Conservation (phyloP, 805 yeast genomes). For the Lachancea nothofagi region DNA sequence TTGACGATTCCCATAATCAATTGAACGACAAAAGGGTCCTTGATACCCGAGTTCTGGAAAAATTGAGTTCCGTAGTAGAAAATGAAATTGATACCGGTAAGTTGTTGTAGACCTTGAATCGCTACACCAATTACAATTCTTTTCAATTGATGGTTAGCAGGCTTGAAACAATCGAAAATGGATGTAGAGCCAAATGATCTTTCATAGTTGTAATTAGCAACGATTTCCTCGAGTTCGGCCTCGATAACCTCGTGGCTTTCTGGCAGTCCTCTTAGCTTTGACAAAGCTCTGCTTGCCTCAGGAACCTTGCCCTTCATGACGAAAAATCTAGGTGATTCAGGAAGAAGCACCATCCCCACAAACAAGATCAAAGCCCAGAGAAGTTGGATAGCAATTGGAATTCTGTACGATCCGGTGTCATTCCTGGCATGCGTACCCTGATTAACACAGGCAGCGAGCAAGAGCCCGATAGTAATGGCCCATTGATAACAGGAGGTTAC, state of each 20-base stretch:
- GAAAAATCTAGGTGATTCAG: constrained; percentile 70
- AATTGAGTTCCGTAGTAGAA: constrained; percentile 62
- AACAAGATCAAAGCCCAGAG: constrained; percentile 43
- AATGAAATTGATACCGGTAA: constrained; percentile 63
- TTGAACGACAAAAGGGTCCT: constrained; percentile 55
- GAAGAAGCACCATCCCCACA: constrained; percentile 46
- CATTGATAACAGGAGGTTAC: constrained; percentile 71
- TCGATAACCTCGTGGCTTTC: constrained; percentile 50
- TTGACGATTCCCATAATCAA: constrained; percentile 57
- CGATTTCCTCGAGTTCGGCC: constrained; percentile 51
- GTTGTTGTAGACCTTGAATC: constrained; percentile 61
- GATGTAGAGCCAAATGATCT: constrained; percentile 56
- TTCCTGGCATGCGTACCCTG: constrained; percentile 55
- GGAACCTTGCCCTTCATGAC: constrained; percentile 51
- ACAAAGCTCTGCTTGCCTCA: constrained; percentile 56
- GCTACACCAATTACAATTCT: constrained; percentile 47
- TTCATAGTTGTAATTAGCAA: constrained; percentile 58
- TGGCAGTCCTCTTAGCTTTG: constrained; percentile 51
- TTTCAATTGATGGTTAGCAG: constrained; percentile 42
- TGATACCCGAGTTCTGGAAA: constrained; percentile 56
- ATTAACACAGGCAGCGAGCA: constrained; percentile 58
- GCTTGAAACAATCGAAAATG: constrained; percentile 61
- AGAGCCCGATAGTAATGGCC: constrained; percentile 65
- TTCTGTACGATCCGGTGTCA: constrained; percentile 38
- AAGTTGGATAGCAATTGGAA: constrained; percentile 57